phyloP scores from a whole-genome alignment of 1,284 basidiomycete species.

The Phellopilus nigrolimitatus region DNA sequence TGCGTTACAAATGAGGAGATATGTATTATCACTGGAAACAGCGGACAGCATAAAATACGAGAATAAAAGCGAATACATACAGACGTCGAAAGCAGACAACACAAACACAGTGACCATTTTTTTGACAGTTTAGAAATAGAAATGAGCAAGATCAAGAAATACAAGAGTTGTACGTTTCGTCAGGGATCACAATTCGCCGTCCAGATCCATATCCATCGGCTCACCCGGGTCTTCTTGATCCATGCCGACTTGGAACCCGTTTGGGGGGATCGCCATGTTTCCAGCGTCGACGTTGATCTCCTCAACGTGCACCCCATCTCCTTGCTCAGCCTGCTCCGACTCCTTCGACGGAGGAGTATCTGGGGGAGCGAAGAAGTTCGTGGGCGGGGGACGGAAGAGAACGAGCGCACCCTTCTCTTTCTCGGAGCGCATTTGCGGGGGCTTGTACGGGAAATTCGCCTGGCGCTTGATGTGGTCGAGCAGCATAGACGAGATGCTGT shows the following conservation, averaged over 20 bases:
- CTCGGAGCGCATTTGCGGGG: neutral
- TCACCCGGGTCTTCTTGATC: conserved; percentile 5
- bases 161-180: too few species aligned
- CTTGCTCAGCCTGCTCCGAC: neutral
- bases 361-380: conserved; percentile 3
- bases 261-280: neutral
- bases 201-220: conserved; percentile 18
- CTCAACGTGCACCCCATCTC: conserved; percentile 4
- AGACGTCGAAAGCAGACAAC: too few species aligned
- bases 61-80: too few species aligned
- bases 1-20: too few species aligned
- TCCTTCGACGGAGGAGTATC: neutral
- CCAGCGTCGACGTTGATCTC: conserved; percentile 7
- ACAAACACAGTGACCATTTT: too few species aligned
- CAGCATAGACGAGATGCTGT: conserved; percentile 16
- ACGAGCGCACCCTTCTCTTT: conserved; percentile 15
- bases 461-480: conserved; percentile 19
- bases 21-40: too few species aligned
- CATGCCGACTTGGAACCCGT: neutral
- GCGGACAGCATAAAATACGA: too few species aligned
- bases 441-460: conserved; percentile 8
- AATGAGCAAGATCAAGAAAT: too few species aligned
- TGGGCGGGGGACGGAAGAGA: conserved; percentile 15
- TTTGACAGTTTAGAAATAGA: too few species aligned
- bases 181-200: conserved; percentile 12